phyloP scores from a whole-genome alignment of 1,139 yeast genomes.

The Yamadazyma sp. region DNA sequence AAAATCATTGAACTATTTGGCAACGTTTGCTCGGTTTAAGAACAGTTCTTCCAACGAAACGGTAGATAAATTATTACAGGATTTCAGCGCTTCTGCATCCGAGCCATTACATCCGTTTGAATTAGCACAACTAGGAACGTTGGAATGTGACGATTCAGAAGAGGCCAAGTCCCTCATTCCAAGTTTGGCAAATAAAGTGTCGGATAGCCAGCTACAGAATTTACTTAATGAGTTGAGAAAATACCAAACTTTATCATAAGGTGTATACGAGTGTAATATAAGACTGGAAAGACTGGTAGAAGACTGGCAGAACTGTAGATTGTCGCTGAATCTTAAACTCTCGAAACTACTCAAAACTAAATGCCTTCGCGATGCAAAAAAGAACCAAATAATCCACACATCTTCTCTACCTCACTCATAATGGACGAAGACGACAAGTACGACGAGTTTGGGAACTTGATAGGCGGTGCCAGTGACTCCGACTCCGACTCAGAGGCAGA shows the following conservation, averaged over 20 bases:
- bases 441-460: conserved; percentile 82
- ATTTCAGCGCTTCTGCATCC: conserved; percentile 57
- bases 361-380: not conserved
- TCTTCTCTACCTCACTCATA: not conserved
- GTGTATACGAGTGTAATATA: conserved; percentile 2
- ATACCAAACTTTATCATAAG: conserved; percentile 45
- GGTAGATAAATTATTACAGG: conserved; percentile 79
- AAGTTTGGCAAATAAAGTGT: conserved; percentile 73
- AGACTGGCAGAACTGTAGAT: not conserved
- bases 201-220: conserved; percentile 84
- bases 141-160: conserved; percentile 95
- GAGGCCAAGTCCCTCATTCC: conserved; percentile 96
- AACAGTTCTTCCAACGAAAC: conserved; percentile 93
- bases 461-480: conserved; percentile 50
- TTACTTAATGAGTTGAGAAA: conserved; percentile 83
- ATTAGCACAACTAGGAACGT: conserved; percentile 88
- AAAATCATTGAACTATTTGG: conserved; percentile 85
- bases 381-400: not conserved
- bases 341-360: too few species aligned
- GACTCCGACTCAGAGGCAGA: conserved; percentile 34
- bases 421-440: conserved; percentile 25
- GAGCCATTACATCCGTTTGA: conserved; percentile 90
- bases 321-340: too few species aligned
- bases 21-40: conserved; percentile 84
- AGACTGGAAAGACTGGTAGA: not conserved